Evolutionary conservation across 148 eudicot genomes (phyloP), one percentile per base, ranked within the genome.

Genomic region (Camellia granthamiana): DNA sequence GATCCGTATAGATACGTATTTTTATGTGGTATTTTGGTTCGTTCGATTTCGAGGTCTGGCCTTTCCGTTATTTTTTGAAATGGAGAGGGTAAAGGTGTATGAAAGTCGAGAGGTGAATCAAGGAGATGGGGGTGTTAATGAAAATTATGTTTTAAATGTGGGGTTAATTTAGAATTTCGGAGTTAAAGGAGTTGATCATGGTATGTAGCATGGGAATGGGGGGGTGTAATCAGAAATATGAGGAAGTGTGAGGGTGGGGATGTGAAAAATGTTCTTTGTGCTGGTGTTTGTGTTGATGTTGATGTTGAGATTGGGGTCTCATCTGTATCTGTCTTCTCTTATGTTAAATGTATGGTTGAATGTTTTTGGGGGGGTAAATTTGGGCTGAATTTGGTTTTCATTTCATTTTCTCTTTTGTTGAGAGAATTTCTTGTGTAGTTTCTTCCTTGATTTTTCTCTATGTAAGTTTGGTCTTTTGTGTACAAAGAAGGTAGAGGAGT

Each of bases 11-110:
- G 6, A 41, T 38, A 60, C 51, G 14, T 12, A 1, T 62, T 11
- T 44, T 18, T 63, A 0, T 49, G 6, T 49, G 51, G 68, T 69
- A 41, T 4, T 41, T 69, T 19, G 72, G 18, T 43, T 69, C 51
- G 2, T 18, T 77, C n/a, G 59, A 47, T 6, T 62, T 77, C 58
- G 41, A 49, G 69, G 43, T 77, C 38, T 77, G 54, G 79, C 19
- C 70, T 47, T 21, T 64, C 79, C 79, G 79, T 77, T 19, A 77
- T 77, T 77, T 77, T 77, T 77, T 64, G 62, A 63, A 77, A 62
- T 19, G 79, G 79, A 62, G 59, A 38, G 68, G 30, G 68, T 63
- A 60, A 61, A 60, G 60, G 8, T 74, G 41, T 58, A 7, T 4
- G 52, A 9, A 43, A 58, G 3, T 64, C 68, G 65, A 62, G 65